Percentiles rank a stretch among this genome's conserved stretches.
Conservation (phyloP, 805 yeast species). For the Hanseniaspora meyeri region DNA sequence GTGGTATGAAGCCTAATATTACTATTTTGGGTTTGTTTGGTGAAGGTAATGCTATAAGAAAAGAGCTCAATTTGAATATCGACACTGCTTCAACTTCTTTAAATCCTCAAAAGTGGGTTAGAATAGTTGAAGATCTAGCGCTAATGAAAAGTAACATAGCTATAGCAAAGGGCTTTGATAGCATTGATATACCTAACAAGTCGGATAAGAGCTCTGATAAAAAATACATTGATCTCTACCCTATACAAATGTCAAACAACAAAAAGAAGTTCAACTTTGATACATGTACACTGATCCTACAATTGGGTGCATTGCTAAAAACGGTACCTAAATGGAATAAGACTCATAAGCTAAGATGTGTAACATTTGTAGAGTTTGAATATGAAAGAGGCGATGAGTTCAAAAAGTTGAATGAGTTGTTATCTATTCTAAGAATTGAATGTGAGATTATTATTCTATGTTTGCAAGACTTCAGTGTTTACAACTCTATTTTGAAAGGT, state of each 20-base stretch:
- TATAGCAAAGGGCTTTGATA: constrained; percentile 75
- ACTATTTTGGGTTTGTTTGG: constrained; percentile 66
- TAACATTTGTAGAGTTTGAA: constrained; percentile 75
- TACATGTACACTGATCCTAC: constrained; percentile 86
- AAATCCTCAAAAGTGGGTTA: constrained; percentile 75
- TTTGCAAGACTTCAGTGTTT: constrained; percentile 44
- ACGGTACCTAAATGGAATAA: constrained; percentile 90
- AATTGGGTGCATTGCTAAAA: constrained; percentile 80
- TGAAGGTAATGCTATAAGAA: neutral
- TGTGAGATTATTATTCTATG: constrained; percentile 71
- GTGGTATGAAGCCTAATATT: constrained; percentile 95
- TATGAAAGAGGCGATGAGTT: constrained; percentile 62
- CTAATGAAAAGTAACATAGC: constrained; percentile 86
- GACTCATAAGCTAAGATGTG: constrained; percentile 62
- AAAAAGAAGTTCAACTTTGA: constrained; percentile 83
- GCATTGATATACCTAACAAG: constrained; percentile 49
- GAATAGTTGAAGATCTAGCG: constrained; percentile 77
- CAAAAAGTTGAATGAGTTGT: constrained; percentile 45
- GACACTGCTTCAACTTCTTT: constrained; percentile 76
- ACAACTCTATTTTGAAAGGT: constrained; percentile 71
- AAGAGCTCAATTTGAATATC: constrained; percentile 29
- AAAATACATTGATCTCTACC: constrained; percentile 75
- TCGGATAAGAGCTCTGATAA: constrained; percentile 22
- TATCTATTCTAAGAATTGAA: constrained; percentile 69
- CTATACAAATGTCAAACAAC: constrained; percentile 90